Evolutionary conservation across 768 basidiomycete species (phyloP).

Genomic region (Clitopilus passeckerianus): DNA sequence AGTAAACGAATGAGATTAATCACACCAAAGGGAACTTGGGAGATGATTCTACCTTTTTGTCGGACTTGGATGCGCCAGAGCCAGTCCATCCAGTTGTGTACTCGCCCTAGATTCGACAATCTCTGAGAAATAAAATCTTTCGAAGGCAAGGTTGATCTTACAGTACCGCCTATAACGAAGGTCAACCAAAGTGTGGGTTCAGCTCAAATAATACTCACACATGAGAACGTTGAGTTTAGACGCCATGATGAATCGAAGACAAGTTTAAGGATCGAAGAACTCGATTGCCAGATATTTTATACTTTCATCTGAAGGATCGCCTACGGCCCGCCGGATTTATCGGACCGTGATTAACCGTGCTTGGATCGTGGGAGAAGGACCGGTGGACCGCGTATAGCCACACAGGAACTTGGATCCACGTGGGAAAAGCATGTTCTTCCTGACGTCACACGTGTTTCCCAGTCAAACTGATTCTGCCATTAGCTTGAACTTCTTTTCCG

Average conservation of each 20-base stretch:
- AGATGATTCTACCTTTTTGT: slow-evolving; percentile 76
- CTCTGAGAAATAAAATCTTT: slow-evolving; percentile 2
- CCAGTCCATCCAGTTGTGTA: slow-evolving; percentile 95
- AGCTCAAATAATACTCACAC: slow-evolving; percentile 44
- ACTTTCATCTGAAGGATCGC: background rate
- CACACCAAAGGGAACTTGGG: background rate
- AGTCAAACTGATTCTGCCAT: background rate
- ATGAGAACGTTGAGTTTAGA: slow-evolving; percentile 68
- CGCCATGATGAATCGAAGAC: slow-evolving; percentile 4
- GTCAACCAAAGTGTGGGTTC: slow-evolving; percentile 1
- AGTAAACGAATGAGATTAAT: background rate
- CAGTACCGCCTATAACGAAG: slow-evolving; percentile 30
- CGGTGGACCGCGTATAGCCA: slow-evolving; percentile 10
- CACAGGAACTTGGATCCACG: slow-evolving; percentile 7
- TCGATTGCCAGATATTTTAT: background rate
- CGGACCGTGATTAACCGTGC: background rate
- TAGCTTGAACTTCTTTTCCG: background rate
- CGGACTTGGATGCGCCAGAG: slow-evolving; percentile 88
- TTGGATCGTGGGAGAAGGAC: background rate
- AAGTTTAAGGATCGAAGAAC: background rate
- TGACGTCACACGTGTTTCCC: slow-evolving; percentile 16
- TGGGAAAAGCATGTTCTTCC: slow-evolving; percentile 10
- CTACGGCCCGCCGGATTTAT: background rate
- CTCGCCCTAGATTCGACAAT: slow-evolving; percentile 49
- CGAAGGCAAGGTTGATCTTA: slow-evolving; percentile 13